Evolutionary conservation across 31 red algal species (phyloP), one percentile per base, ranked within the genome.

Genomic region (Pterothamnion heteromorphum): DNA sequence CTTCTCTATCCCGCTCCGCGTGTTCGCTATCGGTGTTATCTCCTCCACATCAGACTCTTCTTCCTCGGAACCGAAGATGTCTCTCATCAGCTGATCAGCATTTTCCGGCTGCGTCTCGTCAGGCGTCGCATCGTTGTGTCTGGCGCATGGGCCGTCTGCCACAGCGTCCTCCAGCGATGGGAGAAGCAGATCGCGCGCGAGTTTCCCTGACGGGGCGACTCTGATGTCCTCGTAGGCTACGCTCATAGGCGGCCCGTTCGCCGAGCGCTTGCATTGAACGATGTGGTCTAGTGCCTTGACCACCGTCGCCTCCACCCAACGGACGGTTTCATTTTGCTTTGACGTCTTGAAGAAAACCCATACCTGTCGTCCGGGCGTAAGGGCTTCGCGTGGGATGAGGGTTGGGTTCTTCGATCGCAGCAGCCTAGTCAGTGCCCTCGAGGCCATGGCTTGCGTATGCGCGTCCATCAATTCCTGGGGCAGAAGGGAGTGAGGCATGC

Each of bases 291-390:
- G 44, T 3, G 90, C 44, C 1, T 43, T 2, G 0, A 84, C 35
- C 0, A 92, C 74, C 24, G 35, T 92, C 0, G 90, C 90, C 20
- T 33, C 43, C 0, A 92, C 35, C 90, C 74, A 92, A 58, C 76
- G 3, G 0, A 92, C 90, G 0, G 34, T 34, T 28, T 92, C 90
- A 23, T 92, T 92, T 41, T 92, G 90, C 32, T 92, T 84, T 44
- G 76, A 92, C 3, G 38, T 41, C 3, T 41, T 41, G 3, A 2
- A 4, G 90, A 76, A 71, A 0, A 71, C 44, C 88, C 88, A 90
- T 0, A 90, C 51, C 0, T 57, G 23, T 35, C 0, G 3, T 0
- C 44, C 44, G 0, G 0, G 2, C 37, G 71, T 90, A 1, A 90
- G 1, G 0, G 44, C 0, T 4, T 22, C 30, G 1, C n/a, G 1